Evolutionary conservation across 192 early-diverging fungal genomes (phyloP), one percentile per base, ranked within the genome.

Genomic region (Gonapodya prolifera): DNA sequence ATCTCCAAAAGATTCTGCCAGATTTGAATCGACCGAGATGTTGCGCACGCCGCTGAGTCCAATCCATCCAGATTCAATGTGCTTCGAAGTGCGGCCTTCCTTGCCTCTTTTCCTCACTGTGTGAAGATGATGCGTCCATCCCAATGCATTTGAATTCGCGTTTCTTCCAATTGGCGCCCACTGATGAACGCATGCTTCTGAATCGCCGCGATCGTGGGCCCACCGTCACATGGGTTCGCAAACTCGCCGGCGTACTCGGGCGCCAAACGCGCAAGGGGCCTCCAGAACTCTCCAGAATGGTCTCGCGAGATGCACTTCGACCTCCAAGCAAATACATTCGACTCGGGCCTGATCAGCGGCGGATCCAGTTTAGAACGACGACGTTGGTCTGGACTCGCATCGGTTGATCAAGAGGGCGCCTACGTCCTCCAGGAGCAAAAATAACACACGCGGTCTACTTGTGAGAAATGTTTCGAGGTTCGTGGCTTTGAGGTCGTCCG

Each of bases 101-200:
- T n/a, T n/a, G n/a, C n/a, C n/a, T n/a, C n/a, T n/a, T n/a, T n/a
- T n/a, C n/a, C n/a, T n/a, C n/a, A n/a, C n/a, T n/a, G n/a, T n/a
- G n/a, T n/a, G n/a, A n/a, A n/a, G n/a, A n/a, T n/a, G n/a, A n/a
- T n/a, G n/a, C n/a, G n/a, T n/a, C n/a, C n/a, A n/a, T n/a, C n/a
- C n/a, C n/a, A n/a, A n/a, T n/a, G n/a, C n/a, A n/a, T n/a, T n/a
- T n/a, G n/a, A n/a, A n/a, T n/a, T n/a, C n/a, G n/a, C n/a, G n/a
- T n/a, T n/a, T n/a, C n/a, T n/a, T n/a, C n/a, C n/a, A n/a, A n/a
- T n/a, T n/a, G n/a, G n/a, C n/a, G n/a, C n/a, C n/a, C n/a, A n/a
- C n/a, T n/a, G n/a, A n/a, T n/a, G n/a, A 98, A 94, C 90, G 98
- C 97, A 83, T 98, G 97, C 0, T 96, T 96, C 84, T 99, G 97